Percentiles rank a stretch among this genome's conserved stretches.
Conservation (phyloP, 139 green algal species). For the Zygnema circumcarinatum region DNA sequence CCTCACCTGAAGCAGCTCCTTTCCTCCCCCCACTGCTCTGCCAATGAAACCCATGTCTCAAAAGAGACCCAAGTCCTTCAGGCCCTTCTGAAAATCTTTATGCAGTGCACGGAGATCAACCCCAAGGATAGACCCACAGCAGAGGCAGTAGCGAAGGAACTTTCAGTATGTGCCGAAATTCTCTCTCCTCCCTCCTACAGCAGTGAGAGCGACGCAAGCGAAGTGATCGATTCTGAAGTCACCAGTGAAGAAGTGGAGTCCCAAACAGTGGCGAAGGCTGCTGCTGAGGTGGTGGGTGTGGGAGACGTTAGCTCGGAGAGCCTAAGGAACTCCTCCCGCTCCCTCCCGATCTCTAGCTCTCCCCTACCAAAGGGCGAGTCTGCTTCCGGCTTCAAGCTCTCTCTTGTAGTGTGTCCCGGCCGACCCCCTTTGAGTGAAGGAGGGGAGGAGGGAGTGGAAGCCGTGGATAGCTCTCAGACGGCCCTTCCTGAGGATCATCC, state of each 20-base stretch:
- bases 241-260: not conserved
- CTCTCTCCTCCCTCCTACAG: not conserved
- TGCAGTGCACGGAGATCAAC: not conserved
- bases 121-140: constrained; percentile 11
- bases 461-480: too few relatives aligned
- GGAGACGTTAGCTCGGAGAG: too few relatives aligned
- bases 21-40: not conserved
- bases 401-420: too few relatives aligned
- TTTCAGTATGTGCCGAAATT: not conserved
- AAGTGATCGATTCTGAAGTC: not conserved
- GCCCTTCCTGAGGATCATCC: too few relatives aligned
- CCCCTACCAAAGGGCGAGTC: too few relatives aligned
- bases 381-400: too few relatives aligned
- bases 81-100: not conserved
- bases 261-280: too few relatives aligned
- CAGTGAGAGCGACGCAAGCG: not conserved
- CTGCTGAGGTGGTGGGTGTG: too few relatives aligned
- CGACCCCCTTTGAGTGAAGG: too few relatives aligned
- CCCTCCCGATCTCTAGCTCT: too few relatives aligned
- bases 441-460: too few relatives aligned
- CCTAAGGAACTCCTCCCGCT: too few relatives aligned
- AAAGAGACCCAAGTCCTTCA: not conserved
- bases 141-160: not conserved
- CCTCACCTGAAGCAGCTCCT: not conserved
- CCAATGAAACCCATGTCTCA: not conserved